phyloP scores from a whole-genome alignment of 352 stramenopile genomes.

The Phytophthora tentaculata region DNA sequence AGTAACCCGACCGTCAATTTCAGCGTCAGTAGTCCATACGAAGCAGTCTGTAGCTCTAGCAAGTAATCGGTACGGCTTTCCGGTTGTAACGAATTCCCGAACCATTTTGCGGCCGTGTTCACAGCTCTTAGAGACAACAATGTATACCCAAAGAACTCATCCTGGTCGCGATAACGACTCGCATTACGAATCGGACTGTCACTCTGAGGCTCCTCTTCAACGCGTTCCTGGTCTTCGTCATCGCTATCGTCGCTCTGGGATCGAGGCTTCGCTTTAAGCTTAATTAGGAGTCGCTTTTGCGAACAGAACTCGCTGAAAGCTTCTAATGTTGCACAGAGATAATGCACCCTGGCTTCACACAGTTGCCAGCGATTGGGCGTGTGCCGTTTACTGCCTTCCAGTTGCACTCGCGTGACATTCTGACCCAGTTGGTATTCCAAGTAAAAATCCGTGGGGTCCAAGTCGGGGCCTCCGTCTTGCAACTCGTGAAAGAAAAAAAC shows the following conservation, averaged over 20 bases:
- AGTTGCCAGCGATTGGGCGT: slow-evolving; percentile 86
- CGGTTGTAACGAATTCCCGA: slow-evolving; percentile 51
- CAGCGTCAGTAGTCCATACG: slow-evolving; percentile 66
- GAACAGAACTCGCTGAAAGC: slow-evolving; percentile 72
- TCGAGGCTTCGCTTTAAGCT: slow-evolving; percentile 54
- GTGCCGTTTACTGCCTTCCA: slow-evolving; percentile 83
- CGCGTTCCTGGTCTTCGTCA: neutral
- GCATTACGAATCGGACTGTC: neutral
- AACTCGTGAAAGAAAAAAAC: slow-evolving; percentile 88
- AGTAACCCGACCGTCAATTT: slow-evolving; percentile 79
- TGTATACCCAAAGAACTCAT: slow-evolving; percentile 61
- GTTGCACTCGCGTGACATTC: slow-evolving; percentile 53
- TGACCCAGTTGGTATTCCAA: slow-evolving; percentile 85
- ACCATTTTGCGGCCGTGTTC: slow-evolving; percentile 63
- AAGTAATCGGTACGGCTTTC: slow-evolving; percentile 71
- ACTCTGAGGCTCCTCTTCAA: neutral
- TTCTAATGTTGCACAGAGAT: slow-evolving; percentile 69
- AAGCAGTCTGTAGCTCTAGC: slow-evolving; percentile 66
- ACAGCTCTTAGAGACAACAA: slow-evolving; percentile 63
- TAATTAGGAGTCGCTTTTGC: slow-evolving; percentile 71
- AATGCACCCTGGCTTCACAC: slow-evolving; percentile 75
- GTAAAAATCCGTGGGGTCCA: slow-evolving; percentile 71
- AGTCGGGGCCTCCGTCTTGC: slow-evolving; percentile 64
- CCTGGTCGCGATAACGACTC: slow-evolving; percentile 13
- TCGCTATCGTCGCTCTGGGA: neutral